These are phyloP conservation scores for Pulveroboletus sp. DNA, from an alignment of 768 basidiomycete genomes.

Conservation along the genomic window DNA sequence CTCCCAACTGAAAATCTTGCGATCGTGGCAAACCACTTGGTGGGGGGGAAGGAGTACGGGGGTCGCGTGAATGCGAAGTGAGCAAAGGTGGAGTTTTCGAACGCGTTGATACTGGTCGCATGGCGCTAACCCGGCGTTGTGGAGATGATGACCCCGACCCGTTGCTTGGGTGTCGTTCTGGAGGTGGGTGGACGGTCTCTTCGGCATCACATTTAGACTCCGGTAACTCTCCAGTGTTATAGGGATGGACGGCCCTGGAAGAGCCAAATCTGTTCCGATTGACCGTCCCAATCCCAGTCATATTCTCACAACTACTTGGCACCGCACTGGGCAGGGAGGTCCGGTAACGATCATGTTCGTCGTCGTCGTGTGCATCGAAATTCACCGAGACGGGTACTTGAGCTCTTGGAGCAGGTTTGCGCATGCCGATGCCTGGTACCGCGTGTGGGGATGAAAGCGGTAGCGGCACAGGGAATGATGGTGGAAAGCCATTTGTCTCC, in stretches of 20 bases:
- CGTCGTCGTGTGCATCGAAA: constrained; percentile 35
- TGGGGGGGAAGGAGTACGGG: constrained; percentile 22
- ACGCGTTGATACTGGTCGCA: constrained; percentile 34
- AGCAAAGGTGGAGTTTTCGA: constrained; percentile 41
- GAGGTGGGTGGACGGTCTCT: constrained; percentile 12
- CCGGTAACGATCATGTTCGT: constrained; percentile 34
- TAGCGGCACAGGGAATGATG: constrained; percentile 14
- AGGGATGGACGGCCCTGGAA: constrained; percentile 18
- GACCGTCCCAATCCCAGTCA: constrained; percentile 61
- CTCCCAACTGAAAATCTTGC: constrained; percentile 21
- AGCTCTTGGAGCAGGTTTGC: constrained; percentile 61
- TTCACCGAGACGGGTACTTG: constrained; percentile 60
- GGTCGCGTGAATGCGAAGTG: constrained; percentile 27
- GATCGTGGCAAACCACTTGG: constrained; percentile 17
- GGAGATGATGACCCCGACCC: constrained; percentile 27
- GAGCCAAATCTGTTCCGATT: constrained; percentile 24
- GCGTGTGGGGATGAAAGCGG: constrained; percentile 22
- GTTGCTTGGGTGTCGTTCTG: constrained; percentile 14
- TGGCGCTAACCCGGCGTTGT: constrained; percentile 22
- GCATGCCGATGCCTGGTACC: constrained; percentile 39
- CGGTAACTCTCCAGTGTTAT: constrained; percentile 7
- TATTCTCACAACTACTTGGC: constrained; percentile 49
- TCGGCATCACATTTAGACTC: constrained; percentile 16
- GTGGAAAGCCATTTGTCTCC: constrained; percentile 25
- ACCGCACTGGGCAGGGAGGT: constrained; percentile 53